These are phyloP conservation scores for Streptanthus diversifolius DNA, from an alignment of 345 rosid species.

Conservation along the genomic window DNA sequence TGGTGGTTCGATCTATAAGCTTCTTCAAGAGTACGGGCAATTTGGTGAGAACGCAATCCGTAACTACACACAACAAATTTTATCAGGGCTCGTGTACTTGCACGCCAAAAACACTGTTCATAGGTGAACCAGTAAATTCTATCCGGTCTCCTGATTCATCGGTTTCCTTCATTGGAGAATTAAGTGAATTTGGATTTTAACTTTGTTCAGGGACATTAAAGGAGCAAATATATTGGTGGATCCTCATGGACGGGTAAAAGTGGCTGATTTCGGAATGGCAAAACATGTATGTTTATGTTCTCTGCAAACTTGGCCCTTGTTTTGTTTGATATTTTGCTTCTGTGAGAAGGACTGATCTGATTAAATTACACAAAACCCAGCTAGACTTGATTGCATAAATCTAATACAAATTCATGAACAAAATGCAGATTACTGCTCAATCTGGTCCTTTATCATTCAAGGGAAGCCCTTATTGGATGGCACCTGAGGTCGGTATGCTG, in stretches of 20 bases:
- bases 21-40: constrained; percentile 76
- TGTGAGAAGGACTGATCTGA: background rate
- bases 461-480: constrained; percentile 96
- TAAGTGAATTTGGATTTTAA: background rate
- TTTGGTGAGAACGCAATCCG: constrained; percentile 71
- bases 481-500: constrained; percentile 64
- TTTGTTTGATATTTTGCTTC: background rate
- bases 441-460: constrained; percentile 74
- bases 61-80: constrained; percentile 72
- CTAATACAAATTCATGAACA: constrained; percentile 27
- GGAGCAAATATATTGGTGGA: constrained; percentile 86
- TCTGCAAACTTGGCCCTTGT: background rate
- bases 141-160: background rate
- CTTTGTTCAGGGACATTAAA: constrained; percentile 64
- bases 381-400: background rate
- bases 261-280: constrained; percentile 80
- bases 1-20: constrained; percentile 81
- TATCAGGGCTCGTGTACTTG: constrained; percentile 72
- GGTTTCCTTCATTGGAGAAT: background rate
- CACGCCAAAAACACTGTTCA: constrained; percentile 72
- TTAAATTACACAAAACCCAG: background rate
- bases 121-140: constrained; percentile 40
- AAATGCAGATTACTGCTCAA: constrained; percentile 71
- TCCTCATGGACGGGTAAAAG: constrained; percentile 71
- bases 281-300: constrained; percentile 48